Evolutionary conservation across 2,329 filamentous ascomycete species (phyloP).

Genomic region (Nannizzia gypsea): DNA sequence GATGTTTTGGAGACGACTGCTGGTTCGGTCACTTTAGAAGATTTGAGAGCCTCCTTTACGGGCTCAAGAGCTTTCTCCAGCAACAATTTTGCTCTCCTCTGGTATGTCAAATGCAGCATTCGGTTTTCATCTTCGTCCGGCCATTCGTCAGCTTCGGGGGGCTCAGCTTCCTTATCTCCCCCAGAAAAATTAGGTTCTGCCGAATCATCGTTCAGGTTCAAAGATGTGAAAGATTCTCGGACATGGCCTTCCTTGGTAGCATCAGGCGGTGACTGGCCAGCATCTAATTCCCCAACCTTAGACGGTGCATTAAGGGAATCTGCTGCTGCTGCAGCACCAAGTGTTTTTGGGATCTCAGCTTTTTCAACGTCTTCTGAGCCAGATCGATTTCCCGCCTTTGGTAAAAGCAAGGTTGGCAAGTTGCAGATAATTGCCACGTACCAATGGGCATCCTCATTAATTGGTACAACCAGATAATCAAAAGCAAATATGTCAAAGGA

Average conservation of each 20-base stretch:
- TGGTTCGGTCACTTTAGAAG: background rate
- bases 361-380: background rate
- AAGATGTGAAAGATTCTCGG: slow-evolving; percentile 20
- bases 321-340: background rate
- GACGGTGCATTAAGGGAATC: background rate
- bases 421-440: slow-evolving; percentile 95
- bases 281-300: background rate
- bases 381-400: background rate
- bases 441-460: slow-evolving; percentile 84
- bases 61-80: background rate
- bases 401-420: slow-evolving; percentile 41
- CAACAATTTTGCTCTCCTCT: background rate
- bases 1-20: slow-evolving; percentile 5
- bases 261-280: background rate
- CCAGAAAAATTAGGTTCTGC: background rate
- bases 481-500: slow-evolving; percentile 73
- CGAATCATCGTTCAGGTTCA: slow-evolving; percentile 19
- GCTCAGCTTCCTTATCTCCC: slow-evolving; percentile 4
- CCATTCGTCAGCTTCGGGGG: slow-evolving; percentile 19
- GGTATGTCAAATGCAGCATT: background rate
- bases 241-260: slow-evolving; percentile 18
- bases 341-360: background rate
- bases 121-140: slow-evolving; percentile 23
- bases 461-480: slow-evolving; percentile 82
- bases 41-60: background rate